Base-by-base conservation (phyloP, 140 eudicot genomes). In the Flaveria floridana region DNA sequence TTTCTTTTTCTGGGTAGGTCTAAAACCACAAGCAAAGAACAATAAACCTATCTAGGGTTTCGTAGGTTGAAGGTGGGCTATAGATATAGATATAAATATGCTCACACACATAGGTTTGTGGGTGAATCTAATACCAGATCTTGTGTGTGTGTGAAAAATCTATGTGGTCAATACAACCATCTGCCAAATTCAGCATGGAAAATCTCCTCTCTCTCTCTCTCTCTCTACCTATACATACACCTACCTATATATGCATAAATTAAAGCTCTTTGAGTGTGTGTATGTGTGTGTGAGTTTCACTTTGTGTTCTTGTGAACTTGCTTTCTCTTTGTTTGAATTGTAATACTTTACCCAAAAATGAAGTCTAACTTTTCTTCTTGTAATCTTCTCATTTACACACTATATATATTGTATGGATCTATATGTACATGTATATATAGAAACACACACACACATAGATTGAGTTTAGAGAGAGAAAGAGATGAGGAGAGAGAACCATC, bases 401-500 rank as follows among this genome's bases (percentile, higher is more conserved):
- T 61, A 65, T 15, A 20, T 44, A 7, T 34, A 8, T 34, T 52
- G 12, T n/a, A 13, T 25, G 2, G 41, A 20, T 44, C 18, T 44
- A 25, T 15, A 34, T 34, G 41, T 34, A 34, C 41, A 5, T 34
- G 28, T 19, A 10, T 56, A 70, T 67, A 68, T 51, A 34, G 41
- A 34, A 34, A 34, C 8, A 34, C 41, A 34, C 41, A 34, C 41
- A n/a, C 48, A 63, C 63, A 28, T 67, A 34, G 52, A 63, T 72
- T 75, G 59, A 28, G 44, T 72, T 77, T 70, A 65, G 75, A 61
- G 64, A 68, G 72, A 71, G 79, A 82, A 19, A 14, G 58, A 58
- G 37, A 74, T 21, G 71, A 9, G 58, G 66, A 73, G 77, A 84
- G 89, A 65, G 78, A 86, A 87, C 84, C 86, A 81, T 90, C 95